These are phyloP conservation scores for Berberis thunbergii DNA, from an alignment of 164 flowering plant species.

Conservation along the genomic window DNA sequence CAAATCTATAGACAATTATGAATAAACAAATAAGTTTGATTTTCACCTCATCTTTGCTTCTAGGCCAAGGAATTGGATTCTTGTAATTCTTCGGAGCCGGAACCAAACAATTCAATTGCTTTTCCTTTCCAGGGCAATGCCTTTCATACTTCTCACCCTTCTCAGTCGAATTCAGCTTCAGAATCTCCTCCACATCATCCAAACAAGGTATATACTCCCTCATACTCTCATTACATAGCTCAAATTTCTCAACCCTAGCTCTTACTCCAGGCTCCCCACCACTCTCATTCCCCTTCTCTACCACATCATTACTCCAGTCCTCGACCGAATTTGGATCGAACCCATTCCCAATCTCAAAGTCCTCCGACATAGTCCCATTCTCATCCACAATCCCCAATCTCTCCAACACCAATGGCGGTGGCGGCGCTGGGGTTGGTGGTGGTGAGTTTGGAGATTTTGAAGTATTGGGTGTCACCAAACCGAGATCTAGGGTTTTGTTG, in stretches of 20 bases:
- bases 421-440: constrained; percentile 2
- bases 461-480: constrained; percentile 4
- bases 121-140: constrained; percentile 68
- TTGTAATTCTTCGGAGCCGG: constrained; percentile 69
- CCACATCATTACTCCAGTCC: constrained; percentile 21
- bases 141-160: constrained; percentile 65
- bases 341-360: constrained; percentile 50
- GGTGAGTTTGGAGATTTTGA: constrained; percentile 1
- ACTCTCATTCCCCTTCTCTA: constrained; percentile 17
- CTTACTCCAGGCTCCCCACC: constrained; percentile 1
- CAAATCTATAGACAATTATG: too few relatives aligned
- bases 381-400: constrained; percentile 39
- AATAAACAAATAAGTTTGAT: not conserved
- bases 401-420: constrained; percentile 16
- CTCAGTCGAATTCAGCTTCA: constrained; percentile 43
- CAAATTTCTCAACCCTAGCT: constrained; percentile 39
- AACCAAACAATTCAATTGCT: constrained; percentile 63
- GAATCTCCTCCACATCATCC: constrained; percentile 58
- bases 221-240: constrained; percentile 47
- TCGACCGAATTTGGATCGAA: constrained; percentile 56
- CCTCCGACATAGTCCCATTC: constrained; percentile 37
- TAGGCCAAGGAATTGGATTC: constrained; percentile 81
- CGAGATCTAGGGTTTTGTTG: constrained; percentile 5
- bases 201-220: constrained; percentile 70
- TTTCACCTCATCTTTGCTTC: constrained; percentile 82